phyloP scores from a whole-genome alignment of 2,329 filamentous ascomycete species.

The Gremmenia infestans region DNA sequence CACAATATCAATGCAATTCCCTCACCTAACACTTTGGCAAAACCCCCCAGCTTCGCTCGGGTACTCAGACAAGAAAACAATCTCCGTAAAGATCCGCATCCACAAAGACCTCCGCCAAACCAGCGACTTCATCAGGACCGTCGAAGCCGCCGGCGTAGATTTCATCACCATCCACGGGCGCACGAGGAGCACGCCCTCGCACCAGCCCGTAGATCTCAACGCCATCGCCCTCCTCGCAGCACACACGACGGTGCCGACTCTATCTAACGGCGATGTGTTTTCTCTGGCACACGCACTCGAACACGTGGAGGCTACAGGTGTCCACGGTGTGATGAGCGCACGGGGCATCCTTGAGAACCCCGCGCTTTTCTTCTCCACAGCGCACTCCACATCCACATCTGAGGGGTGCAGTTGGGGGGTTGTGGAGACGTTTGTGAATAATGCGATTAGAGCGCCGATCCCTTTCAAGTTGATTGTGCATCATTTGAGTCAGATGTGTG shows the following conservation, averaged over 20 bases:
- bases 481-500: conserved; percentile 63
- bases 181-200: conserved; percentile 56
- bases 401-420: conserved; percentile 57
- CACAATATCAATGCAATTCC: neutral
- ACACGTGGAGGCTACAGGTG: conserved; percentile 36
- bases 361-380: conserved; percentile 52
- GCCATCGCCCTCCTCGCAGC: conserved; percentile 46
- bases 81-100: conserved; percentile 67
- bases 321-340: conserved; percentile 65
- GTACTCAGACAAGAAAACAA: conserved; percentile 44
- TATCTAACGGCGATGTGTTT: conserved; percentile 68
- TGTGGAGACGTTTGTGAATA: conserved; percentile 57
- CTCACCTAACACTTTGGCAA: conserved; percentile 12
- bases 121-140: conserved; percentile 57
- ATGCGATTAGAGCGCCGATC: conserved; percentile 51
- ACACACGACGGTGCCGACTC: conserved; percentile 51
- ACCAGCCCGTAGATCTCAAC: conserved; percentile 55
- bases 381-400: neutral
- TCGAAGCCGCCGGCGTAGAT: conserved; percentile 56
- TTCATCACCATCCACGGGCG: conserved; percentile 68
- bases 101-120: conserved; percentile 55
- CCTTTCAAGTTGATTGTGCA: conserved; percentile 61
- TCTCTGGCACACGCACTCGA: conserved; percentile 36
- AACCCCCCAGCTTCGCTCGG: conserved; percentile 37
- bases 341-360: conserved; percentile 64